phyloP scores from a whole-genome alignment of 2,329 filamentous ascomycete species.

The Colletotrichum salicis region DNA sequence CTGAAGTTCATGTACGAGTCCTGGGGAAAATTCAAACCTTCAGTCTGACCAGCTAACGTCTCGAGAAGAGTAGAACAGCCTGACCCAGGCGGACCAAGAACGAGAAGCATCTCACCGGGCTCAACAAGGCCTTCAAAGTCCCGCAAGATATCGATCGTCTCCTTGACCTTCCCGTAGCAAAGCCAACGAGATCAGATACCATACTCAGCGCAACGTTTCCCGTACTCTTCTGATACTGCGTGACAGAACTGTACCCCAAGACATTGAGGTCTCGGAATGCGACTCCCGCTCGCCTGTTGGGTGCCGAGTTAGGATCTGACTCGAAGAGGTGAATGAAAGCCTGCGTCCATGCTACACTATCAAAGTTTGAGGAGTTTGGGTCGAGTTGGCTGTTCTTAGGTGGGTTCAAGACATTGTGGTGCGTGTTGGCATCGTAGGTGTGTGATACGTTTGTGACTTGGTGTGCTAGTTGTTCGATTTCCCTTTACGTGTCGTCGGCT shows the following conservation, averaged over 20 bases:
- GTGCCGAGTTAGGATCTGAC: conserved; percentile 39
- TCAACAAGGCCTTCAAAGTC: conserved; percentile 45
- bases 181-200: conserved; percentile 23
- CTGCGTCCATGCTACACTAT: conserved; percentile 41
- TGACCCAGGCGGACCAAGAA: conserved; percentile 64
- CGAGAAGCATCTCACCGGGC: conserved; percentile 67
- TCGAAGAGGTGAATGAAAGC: conserved; percentile 42
- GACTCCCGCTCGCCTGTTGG: conserved; percentile 40
- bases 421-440: background rate
- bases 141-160: conserved; percentile 41
- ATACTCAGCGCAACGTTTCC: conserved; percentile 39
- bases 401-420: conserved; percentile 29
- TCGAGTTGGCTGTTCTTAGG: conserved; percentile 37
- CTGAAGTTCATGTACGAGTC: conserved; percentile 40
- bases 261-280: conserved; percentile 42
- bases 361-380: conserved; percentile 41
- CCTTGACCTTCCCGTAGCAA: conserved; percentile 7
- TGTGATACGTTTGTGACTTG: conserved; percentile 21
- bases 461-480: conserved; percentile 25
- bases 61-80: conserved; percentile 78
- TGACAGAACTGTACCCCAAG: conserved; percentile 41
- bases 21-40: conserved; percentile 39
- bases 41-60: conserved; percentile 47
- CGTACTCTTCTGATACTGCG: conserved; percentile 40
- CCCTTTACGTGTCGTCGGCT: background rate